Percentiles rank a stretch among this genome's conserved stretches.
Conservation (phyloP, 352 stramenopile genomes). For the Pythium monospermum region DNA sequence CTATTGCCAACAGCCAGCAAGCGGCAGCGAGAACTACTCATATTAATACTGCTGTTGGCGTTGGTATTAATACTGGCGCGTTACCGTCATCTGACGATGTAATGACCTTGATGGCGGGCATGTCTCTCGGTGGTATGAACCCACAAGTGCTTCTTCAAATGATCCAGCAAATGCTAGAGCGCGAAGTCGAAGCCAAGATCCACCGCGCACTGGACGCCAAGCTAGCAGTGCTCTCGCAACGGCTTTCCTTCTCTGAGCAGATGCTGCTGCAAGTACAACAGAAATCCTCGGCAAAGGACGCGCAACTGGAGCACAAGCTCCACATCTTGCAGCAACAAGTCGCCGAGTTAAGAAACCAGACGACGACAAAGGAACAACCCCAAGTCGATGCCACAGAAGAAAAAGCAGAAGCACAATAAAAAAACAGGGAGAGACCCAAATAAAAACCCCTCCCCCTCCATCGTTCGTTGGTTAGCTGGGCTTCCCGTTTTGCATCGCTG, state of each 20-base stretch:
- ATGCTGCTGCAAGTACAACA: constrained; percentile 58
- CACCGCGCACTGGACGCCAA: constrained; percentile 51
- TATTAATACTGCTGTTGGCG: no score
- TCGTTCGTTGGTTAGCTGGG: no score
- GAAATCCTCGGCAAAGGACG: constrained; percentile 36
- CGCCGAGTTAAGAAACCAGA: constrained; percentile 7
- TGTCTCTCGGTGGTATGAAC: constrained; percentile 17
- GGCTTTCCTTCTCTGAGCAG: constrained; percentile 61
- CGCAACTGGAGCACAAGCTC: constrained; percentile 30
- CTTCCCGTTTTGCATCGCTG: no score
- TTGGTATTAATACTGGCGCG: no score
- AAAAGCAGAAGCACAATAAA: neutral
- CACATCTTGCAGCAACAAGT: constrained; percentile 44
- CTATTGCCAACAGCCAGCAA: neutral
- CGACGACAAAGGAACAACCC: neutral
- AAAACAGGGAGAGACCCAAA: no score
- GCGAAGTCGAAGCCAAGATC: constrained; percentile 68
- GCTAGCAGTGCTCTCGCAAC: constrained; percentile 41
- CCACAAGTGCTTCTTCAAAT: constrained; percentile 37
- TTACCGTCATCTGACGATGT: constrained; percentile 3
- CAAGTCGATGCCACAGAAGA: no score
- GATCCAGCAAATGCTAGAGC: constrained; percentile 62
- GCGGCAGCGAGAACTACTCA: neutral
- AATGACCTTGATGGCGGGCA: constrained; percentile 12
- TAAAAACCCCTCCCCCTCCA: no score